These are phyloP conservation scores for Davidsoniella eucalypti DNA, from an alignment of 2,329 filamentous ascomycete species.

Conservation along the genomic window DNA sequence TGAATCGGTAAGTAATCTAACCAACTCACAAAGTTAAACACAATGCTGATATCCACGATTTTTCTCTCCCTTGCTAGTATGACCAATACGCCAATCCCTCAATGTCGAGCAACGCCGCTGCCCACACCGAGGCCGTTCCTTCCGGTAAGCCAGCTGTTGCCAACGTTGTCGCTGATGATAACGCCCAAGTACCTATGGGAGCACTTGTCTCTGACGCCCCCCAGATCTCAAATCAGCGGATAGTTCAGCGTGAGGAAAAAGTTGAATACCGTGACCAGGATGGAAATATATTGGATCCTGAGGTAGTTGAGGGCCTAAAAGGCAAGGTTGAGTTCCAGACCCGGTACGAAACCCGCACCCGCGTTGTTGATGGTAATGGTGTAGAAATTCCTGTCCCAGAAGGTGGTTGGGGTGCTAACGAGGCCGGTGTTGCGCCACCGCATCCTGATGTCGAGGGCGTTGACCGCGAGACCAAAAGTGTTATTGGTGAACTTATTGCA, in stretches of 20 bases:
- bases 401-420: constrained; percentile 18
- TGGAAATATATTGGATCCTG: constrained; percentile 71
- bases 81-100: constrained; percentile 27
- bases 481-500: constrained; percentile 24
- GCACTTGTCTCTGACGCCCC: constrained; percentile 30
- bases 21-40: not conserved
- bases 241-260: constrained; percentile 53
- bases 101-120: constrained; percentile 12
- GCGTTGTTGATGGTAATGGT: constrained; percentile 62
- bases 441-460: constrained; percentile 45
- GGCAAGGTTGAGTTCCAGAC: constrained; percentile 95
- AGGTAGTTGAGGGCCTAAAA: constrained; percentile 67
- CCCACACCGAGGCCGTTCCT: constrained; percentile 2
- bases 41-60: not conserved
- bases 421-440: constrained; percentile 27
- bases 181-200: constrained; percentile 8
- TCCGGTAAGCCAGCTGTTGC: constrained; percentile 17
- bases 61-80: constrained; percentile 23
- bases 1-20: constrained; percentile 54
- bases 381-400: constrained; percentile 48
- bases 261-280: constrained; percentile 91
- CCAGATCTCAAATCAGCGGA: constrained; percentile 29
- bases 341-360: constrained; percentile 84
- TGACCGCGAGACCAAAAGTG: constrained; percentile 39
- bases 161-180: constrained; percentile 17